Percentiles rank a stretch among this genome's conserved stretches.
phyloP scores from a whole-genome alignment of 23 red algal species.

The Cyanidioschyzon merolae region DNA sequence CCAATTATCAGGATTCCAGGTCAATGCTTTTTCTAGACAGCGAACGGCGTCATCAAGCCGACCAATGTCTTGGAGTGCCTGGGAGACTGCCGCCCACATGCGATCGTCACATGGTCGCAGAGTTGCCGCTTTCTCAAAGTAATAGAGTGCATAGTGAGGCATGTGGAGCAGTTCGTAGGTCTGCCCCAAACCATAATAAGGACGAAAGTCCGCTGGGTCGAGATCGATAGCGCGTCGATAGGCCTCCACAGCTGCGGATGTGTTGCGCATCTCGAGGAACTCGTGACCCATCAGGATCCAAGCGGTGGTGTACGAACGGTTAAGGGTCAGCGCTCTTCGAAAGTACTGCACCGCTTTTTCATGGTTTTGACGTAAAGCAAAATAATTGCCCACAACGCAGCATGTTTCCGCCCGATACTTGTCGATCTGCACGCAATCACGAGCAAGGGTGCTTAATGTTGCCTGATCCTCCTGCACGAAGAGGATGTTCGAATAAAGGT shows the following conservation, averaged over 20 bases:
- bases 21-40: neutral
- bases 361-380: conserved; percentile 71
- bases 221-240: conserved; percentile 78
- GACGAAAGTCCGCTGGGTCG: conserved; percentile 74
- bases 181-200: conserved; percentile 90
- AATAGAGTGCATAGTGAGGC: conserved; percentile 83
- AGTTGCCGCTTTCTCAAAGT: conserved; percentile 78
- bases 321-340: conserved; percentile 70
- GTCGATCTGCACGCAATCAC: conserved; percentile 58
- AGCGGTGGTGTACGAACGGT: conserved; percentile 69
- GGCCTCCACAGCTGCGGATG: conserved; percentile 69
- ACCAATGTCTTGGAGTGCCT: conserved; percentile 58
- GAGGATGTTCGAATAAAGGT: conserved; percentile 80
- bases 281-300: conserved; percentile 98
- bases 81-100: conserved; percentile 86
- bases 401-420: conserved; percentile 87
- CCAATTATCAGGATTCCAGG: neutral
- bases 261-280: conserved; percentile 96
- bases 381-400: conserved; percentile 96
- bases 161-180: conserved; percentile 85
- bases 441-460: conserved; percentile 60
- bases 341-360: conserved; percentile 88
- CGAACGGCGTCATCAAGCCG: neutral
- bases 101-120: conserved; percentile 67
- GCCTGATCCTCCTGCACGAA: conserved; percentile 85